phyloP scores from a whole-genome alignment of 768 basidiomycete species.

The Mrakia gelida region DNA sequence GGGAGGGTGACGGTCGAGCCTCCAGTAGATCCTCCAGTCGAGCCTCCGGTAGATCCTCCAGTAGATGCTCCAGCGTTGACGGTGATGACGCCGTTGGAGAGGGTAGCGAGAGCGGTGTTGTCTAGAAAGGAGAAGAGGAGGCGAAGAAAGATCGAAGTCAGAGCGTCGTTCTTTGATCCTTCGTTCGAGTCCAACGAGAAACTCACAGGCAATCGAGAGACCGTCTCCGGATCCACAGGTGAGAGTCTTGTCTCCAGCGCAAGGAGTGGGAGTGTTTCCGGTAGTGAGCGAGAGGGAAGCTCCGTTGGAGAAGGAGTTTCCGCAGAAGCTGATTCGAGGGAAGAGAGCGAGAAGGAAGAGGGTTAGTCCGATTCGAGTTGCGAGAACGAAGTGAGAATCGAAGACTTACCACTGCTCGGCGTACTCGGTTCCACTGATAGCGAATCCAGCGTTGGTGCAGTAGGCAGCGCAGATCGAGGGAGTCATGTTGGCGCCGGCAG shows the following conservation, averaged over 20 bases:
- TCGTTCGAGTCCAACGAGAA: too few relatives aligned
- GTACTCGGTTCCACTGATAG: conserved; percentile 37
- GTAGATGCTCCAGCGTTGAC: neutral
- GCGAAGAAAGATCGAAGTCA: neutral
- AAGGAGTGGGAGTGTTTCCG: neutral
- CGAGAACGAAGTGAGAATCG: neutral
- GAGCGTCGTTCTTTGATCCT: too few relatives aligned
- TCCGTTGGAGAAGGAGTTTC: conserved; percentile 56
- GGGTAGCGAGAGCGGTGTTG: neutral
- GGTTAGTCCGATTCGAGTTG: too few relatives aligned
- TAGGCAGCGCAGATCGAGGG: conserved; percentile 34
- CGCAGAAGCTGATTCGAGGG: conserved; percentile 41
- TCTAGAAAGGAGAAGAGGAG: neutral
- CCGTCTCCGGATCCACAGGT: conserved; percentile 31
- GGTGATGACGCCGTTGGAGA: conserved; percentile 15
- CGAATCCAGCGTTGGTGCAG: conserved; percentile 36
- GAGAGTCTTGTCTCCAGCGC: conserved; percentile 14
- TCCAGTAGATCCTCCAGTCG: too few relatives aligned
- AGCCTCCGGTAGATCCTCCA: too few relatives aligned
- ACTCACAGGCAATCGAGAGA: conserved; percentile 30
- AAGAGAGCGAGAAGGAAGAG: too few relatives aligned
- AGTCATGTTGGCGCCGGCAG: conserved; percentile 35
- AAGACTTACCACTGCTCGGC: neutral
- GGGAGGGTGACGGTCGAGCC: neutral
- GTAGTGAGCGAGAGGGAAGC: conserved; percentile 13